Evolutionary conservation across 169 alveolate genomes (phyloP), one percentile per base, ranked within the genome.

Genomic region (Cystoisospora suis): DNA sequence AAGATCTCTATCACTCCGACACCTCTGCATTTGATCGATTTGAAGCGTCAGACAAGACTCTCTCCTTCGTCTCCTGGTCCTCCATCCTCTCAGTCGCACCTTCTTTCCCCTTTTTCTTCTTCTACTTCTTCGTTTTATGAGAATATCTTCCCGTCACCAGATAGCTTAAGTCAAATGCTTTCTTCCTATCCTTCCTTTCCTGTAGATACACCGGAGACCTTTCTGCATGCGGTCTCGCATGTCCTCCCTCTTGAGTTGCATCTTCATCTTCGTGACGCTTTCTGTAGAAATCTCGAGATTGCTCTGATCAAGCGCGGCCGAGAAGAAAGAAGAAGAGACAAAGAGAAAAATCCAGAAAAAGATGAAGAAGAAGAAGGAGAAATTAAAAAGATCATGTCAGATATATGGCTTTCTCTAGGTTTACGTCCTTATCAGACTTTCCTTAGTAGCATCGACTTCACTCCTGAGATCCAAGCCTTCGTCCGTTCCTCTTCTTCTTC

Each of bases 361-460:
- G 65, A 23, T 12, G 79, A 12, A 65, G 79, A n/a, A 12, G 79
- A 15, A 17, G 79, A n/a, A 65, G 29, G 90, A 85, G 47, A 58
- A 34, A 40, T 6, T 47, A 9, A 80, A 80, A 27, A 44, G 58
- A 27, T 38, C 17, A 23, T 23, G 0, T 83, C 91, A 3, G n/a
- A 44, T 72, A 86, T 38, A 15, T 38, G n/a, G 53, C 65, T 69
- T 86, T 23, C 49, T 70, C 75, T 58, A 56, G 86, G 81, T 27
- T 83, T 86, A 34, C 81, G 47, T 29, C 45, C 32, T 72, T 75
- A 86, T n/a, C n/a, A n/a, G n/a, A n/a, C n/a, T n/a, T n/a, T n/a
- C n/a, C n/a, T n/a, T n/a, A n/a, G n/a, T n/a, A n/a, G n/a, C n/a
- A n/a, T n/a, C n/a, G n/a, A n/a, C n/a, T n/a, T n/a, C n/a, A n/a